Percentiles rank a stretch among this genome's conserved stretches.
These are phyloP conservation scores for Cicer yamashitae DNA, from an alignment of 306 rosid species.

Conservation along the genomic window DNA sequence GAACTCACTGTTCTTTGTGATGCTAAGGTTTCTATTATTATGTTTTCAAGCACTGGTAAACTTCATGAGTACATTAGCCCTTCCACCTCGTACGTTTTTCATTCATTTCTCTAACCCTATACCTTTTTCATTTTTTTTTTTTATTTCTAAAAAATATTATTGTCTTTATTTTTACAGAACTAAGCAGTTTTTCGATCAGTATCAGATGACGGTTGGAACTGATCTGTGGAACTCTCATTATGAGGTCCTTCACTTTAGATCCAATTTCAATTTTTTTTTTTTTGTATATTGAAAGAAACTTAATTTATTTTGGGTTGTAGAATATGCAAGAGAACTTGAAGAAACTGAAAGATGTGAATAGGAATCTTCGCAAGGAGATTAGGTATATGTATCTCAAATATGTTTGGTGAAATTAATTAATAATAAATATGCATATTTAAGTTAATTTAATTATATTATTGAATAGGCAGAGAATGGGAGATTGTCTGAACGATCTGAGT, in stretches of 20 bases:
- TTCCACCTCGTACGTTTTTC: conserved; percentile 57
- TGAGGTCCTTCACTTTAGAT: conserved; percentile 53
- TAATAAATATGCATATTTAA: not conserved
- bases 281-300: not conserved
- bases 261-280: not conserved
- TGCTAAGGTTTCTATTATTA: conserved; percentile 76
- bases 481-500: conserved; percentile 62
- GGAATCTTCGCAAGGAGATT: conserved; percentile 75
- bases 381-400: conserved; percentile 53
- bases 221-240: conserved; percentile 86
- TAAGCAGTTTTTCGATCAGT: conserved; percentile 77
- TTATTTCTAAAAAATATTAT: not conserved
- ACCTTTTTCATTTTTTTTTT: not conserved
- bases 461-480: conserved; percentile 79
- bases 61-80: conserved; percentile 74
- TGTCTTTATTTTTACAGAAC: conserved; percentile 47
- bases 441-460: too few species aligned
- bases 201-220: conserved; percentile 58
- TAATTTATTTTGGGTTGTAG: conserved; percentile 44
- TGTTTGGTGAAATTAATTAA: not conserved
- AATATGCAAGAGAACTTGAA: conserved; percentile 74
- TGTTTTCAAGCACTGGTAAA: conserved; percentile 72
- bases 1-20: conserved; percentile 94
- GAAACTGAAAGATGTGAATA: conserved; percentile 66
- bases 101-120: conserved; percentile 37